These are phyloP conservation scores for Epichloe uncinata DNA, from an alignment of 2,329 filamentous ascomycete genomes.

Conservation along the genomic window DNA sequence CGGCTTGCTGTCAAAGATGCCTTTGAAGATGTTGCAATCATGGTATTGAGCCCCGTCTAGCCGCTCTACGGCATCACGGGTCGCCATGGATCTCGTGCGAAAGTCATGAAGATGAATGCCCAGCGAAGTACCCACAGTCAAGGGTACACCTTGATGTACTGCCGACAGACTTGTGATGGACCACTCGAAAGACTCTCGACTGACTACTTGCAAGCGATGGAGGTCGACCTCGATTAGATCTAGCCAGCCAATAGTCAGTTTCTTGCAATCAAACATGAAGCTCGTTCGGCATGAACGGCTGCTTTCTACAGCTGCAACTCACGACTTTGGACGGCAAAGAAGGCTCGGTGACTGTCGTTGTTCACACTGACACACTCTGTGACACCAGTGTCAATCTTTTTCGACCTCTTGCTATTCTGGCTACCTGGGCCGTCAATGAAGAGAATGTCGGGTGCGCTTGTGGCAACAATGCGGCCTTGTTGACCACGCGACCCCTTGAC, in stretches of 20 bases:
- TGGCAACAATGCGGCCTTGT: slow-evolving; percentile 50
- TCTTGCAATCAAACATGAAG: neutral
- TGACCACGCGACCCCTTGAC: slow-evolving; percentile 40
- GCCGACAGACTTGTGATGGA: slow-evolving; percentile 73
- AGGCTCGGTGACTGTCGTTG: slow-evolving; percentile 51
- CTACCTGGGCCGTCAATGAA: slow-evolving; percentile 38
- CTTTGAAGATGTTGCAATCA: slow-evolving; percentile 18
- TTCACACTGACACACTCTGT: slow-evolving; percentile 78
- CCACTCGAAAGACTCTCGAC: slow-evolving; percentile 61
- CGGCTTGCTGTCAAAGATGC: slow-evolving; percentile 38
- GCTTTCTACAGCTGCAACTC: slow-evolving; percentile 17
- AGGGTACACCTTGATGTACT: slow-evolving; percentile 48
- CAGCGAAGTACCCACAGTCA: slow-evolving; percentile 73
- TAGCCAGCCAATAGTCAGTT: slow-evolving; percentile 6
- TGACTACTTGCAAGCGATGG: slow-evolving; percentile 54
- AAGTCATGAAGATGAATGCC: slow-evolving; percentile 77
- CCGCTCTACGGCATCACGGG: slow-evolving; percentile 22
- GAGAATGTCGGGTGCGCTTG: slow-evolving; percentile 54
- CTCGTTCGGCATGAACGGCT: too few species aligned
- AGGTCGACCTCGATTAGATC: slow-evolving; percentile 73
- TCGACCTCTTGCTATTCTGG: slow-evolving; percentile 34
- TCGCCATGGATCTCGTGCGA: slow-evolving; percentile 29
- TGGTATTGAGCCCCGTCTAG: slow-evolving; percentile 17
- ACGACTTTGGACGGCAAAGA: slow-evolving; percentile 67
- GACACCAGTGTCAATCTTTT: slow-evolving; percentile 57